A percentile compares a stretch with the other conserved stretches of the same genome.
phyloP scores from a whole-genome alignment of 352 stramenopile genomes.

The Discostella stelligera region DNA sequence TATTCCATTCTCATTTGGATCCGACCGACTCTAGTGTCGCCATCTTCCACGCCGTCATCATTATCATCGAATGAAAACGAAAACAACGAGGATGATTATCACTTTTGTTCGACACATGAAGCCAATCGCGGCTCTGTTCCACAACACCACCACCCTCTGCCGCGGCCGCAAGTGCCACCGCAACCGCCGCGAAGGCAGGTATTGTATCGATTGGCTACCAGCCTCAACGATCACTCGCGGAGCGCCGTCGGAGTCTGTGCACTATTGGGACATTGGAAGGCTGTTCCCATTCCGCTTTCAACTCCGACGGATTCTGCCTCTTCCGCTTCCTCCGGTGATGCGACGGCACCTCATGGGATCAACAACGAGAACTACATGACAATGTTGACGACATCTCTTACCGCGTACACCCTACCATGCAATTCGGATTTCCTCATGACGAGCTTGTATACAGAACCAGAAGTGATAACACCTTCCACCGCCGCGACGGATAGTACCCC shows the following conservation, averaged over 20 bases:
- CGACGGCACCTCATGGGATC: neutral
- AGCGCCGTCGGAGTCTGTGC: conserved; percentile 56
- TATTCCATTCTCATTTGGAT: conserved; percentile 81
- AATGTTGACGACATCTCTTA: conserved; percentile 52
- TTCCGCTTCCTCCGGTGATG: neutral
- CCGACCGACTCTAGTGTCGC: conserved; percentile 48
- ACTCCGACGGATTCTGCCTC: neutral
- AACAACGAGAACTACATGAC: conserved; percentile 9
- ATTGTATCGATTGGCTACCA: conserved; percentile 69
- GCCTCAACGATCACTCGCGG: conserved; percentile 38
- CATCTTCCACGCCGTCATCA: conserved; percentile 2
- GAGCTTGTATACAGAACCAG: conserved; percentile 34
- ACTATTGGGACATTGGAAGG: conserved; percentile 51
- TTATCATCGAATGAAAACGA: neutral
- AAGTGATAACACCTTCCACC: neutral
- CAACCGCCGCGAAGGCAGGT: conserved; percentile 41
- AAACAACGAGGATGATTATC: neutral
- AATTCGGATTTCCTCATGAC: conserved; percentile 43
- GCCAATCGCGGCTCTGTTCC: too few species aligned
- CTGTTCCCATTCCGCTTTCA: conserved; percentile 13
- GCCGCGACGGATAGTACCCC: neutral
- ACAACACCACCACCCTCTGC: neutral
- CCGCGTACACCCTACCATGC: conserved; percentile 54
- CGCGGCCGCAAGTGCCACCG: too few species aligned
- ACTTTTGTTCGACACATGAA: too few species aligned